phyloP scores from a whole-genome alignment of 257 asterid species.

The Solanum pennellii region DNA sequence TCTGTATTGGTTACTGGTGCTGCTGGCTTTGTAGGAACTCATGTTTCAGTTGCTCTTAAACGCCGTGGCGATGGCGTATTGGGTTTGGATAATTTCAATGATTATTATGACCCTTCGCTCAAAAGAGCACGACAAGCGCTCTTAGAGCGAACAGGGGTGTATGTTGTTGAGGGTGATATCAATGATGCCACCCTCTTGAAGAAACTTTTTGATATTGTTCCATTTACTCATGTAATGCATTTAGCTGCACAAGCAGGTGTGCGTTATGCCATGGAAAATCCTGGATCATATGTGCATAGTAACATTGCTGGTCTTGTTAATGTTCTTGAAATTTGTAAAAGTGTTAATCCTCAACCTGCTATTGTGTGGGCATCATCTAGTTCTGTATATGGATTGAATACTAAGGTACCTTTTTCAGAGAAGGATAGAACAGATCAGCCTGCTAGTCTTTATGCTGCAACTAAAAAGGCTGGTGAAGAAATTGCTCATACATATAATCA shows the following conservation, averaged over 20 bases:
- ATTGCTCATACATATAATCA: conserved; percentile 92
- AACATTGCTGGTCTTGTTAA: conserved; percentile 91
- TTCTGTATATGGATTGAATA: conserved; percentile 90
- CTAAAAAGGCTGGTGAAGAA: conserved; percentile 95
- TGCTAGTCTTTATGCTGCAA: conserved; percentile 91
- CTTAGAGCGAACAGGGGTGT: conserved; percentile 72
- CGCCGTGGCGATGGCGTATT: conserved; percentile 94
- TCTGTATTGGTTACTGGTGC: conserved; percentile 93
- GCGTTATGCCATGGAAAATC: conserved; percentile 95
- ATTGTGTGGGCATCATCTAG: conserved; percentile 98
- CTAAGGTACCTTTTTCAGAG: conserved; percentile 88
- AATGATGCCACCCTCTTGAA: conserved; percentile 51
- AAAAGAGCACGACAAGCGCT: conserved; percentile 75
- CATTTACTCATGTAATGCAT: conserved; percentile 93
- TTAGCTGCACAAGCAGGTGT: conserved; percentile 98
- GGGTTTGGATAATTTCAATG: conserved; percentile 80
- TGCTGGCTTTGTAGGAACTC: conserved; percentile 95
- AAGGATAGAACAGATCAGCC: conserved; percentile 89
- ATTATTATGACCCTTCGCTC: conserved; percentile 67
- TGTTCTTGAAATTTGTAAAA: conserved; percentile 80
- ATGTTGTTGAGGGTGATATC: conserved; percentile 89
- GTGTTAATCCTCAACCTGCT: conserved; percentile 82
- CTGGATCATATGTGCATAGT: conserved; percentile 92
- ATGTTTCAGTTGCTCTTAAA: conserved; percentile 81
- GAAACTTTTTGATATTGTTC: conserved; percentile 74